Base-by-base conservation (phyloP, 305 asterid species). In the Fraxinus sp. region DNA sequence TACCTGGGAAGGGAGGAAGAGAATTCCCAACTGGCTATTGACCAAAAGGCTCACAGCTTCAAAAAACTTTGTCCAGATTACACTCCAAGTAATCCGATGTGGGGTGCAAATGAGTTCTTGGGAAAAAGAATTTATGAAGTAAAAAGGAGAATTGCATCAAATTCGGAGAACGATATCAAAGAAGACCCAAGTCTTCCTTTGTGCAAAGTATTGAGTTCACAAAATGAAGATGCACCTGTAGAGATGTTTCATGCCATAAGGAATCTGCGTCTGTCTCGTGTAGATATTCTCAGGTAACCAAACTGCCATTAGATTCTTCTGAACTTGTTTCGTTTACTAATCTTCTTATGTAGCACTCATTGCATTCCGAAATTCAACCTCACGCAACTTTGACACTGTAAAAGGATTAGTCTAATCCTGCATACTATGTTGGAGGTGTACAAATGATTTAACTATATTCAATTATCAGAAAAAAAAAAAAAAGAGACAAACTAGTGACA, bases 241-340 rank as follows among this genome's bases (percentile, higher is more conserved):
- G 94, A 86, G 68, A 85, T 90, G 87, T 90, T 94, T 59, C 89
- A 83, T 57, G 91, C 92, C 18, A 88, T 90, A 82, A 90, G 92
- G 84, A 90, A 87, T 85, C 83, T 95, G 83, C 95, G 90, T 26
- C 81, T 94, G 24, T 93, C 97, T 71, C 99, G 98, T n/a, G 76
- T 88, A 32, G 92, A 91, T 73, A 85, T 95, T 86, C 90, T 94
- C 86, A 92, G 92, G 99, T 92, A 88, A 85, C 24, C 0, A 1
- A 9, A 36, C 5, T 18, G 13, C 75, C 73, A 33, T 1, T 68
- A 14, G 68, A 83, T 72, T 70, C 37, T 68, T 13, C 4, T 49
- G 30, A 41, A 37, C 16, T 78, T 59, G 49, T 74, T 36, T 52
- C 13, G 14, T 62, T 62, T 14, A 62, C 6, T 62, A 62, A 62